phyloP scores from a whole-genome alignment of 1,284 basidiomycete species.

The Xerocomus amazonicus region DNA sequence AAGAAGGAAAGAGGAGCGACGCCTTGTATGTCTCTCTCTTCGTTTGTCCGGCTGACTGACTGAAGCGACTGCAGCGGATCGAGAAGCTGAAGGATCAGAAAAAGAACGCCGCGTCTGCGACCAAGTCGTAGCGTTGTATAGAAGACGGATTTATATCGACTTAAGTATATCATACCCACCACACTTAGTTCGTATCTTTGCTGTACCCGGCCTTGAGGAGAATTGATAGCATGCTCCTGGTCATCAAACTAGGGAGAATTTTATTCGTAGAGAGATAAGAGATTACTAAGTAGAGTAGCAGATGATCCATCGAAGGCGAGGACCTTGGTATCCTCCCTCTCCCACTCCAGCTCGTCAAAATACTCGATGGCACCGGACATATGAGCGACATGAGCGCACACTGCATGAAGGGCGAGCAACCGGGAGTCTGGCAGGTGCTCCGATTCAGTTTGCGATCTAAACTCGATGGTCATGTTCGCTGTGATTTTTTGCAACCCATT shows the following conservation, averaged over 20 bases:
- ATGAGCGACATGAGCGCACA: neutral
- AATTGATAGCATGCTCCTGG: too few relatives aligned
- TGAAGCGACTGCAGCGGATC: constrained; percentile 47
- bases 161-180: neutral
- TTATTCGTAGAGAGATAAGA: too few relatives aligned
- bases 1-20: constrained; percentile 82
- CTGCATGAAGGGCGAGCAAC: constrained; percentile 5
- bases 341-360: neutral
- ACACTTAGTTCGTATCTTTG: too few relatives aligned
- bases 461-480: too few relatives aligned
- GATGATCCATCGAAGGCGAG: too few relatives aligned
- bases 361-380: neutral
- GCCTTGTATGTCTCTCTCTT: constrained; percentile 47
- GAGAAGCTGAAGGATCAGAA: constrained; percentile 72
- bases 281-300: too few relatives aligned
- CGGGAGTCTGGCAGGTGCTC: neutral
- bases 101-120: constrained; percentile 35
- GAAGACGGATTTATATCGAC: neutral
- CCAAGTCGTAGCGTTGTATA: neutral
- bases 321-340: neutral
- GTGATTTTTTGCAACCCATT: too few relatives aligned
- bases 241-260: too few relatives aligned
- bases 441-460: too few relatives aligned
- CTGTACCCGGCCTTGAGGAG: too few relatives aligned
- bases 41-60: neutral